Conservation (phyloP, 2,329 filamentous ascomycete genomes). For the Neurospora sp. region DNA sequence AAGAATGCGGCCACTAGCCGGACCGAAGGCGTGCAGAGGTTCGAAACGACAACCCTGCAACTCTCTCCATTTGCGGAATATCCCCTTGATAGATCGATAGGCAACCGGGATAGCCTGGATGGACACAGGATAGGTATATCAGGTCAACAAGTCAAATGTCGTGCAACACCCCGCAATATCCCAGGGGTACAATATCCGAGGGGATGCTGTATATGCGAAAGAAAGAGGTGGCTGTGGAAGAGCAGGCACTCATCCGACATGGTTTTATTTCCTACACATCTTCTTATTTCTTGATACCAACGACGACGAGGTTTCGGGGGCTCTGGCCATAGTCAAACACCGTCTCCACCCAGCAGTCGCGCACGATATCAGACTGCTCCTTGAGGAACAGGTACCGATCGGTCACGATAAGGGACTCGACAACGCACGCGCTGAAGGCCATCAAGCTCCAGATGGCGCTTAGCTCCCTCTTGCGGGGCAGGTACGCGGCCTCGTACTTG, state of each 20-base stretch:
- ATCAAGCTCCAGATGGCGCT: slow-evolving; percentile 89
- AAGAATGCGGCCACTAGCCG: not conserved
- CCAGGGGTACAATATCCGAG: not conserved
- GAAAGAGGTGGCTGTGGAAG: not conserved
- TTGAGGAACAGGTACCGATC: slow-evolving; percentile 82
- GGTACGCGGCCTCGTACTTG: slow-evolving; percentile 57
- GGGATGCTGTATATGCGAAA: not conserved
- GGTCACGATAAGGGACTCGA: slow-evolving; percentile 82
- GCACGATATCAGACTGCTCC: slow-evolving; percentile 63
- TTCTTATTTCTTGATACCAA: slow-evolving; percentile 61
- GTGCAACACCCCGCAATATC: not conserved
- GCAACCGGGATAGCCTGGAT: not conserved
- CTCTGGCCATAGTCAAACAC: slow-evolving; percentile 85
- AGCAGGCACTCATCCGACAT: not conserved
- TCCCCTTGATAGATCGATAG: not conserved
- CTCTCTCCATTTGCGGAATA: not conserved
- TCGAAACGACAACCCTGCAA: not conserved
- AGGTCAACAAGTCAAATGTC: not conserved
- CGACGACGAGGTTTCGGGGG: slow-evolving; percentile 85
- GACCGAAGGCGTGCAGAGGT: not conserved
- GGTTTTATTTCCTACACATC: slow-evolving; percentile 1
- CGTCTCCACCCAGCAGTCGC: slow-evolving; percentile 79
- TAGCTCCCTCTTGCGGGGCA: slow-evolving; percentile 64
- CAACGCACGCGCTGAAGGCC: slow-evolving; percentile 85
- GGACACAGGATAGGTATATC: not conserved